Evolutionary conservation across 371 early-diverging fungal genomes (phyloP).

Genomic region (Massospora cicadina): DNA sequence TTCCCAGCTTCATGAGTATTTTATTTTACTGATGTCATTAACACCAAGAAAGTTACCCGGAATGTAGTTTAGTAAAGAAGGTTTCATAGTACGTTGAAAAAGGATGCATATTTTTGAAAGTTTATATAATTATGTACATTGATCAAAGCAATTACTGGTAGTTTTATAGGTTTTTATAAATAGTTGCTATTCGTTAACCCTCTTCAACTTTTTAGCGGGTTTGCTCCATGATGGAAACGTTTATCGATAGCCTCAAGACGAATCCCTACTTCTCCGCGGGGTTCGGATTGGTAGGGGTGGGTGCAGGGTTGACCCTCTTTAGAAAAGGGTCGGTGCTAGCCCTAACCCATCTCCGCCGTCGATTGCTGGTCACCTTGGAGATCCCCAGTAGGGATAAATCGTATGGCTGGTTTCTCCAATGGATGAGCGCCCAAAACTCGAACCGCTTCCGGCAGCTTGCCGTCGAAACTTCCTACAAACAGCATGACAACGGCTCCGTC

Average conservation of each 20-base stretch:
- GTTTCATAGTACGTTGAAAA: no score
- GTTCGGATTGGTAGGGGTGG: slow-evolving; percentile 81
- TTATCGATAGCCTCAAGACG: slow-evolving; percentile 19
- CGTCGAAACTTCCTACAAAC: slow-evolving; percentile 71
- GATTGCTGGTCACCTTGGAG: slow-evolving; percentile 76
- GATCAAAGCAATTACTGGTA: no score
- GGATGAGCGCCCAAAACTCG: slow-evolving; percentile 57
- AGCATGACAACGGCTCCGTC: slow-evolving; percentile 81
- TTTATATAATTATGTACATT: no score
- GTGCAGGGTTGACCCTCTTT: slow-evolving; percentile 63
- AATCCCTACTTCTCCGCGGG: slow-evolving; percentile 93
- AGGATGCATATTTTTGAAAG: no score
- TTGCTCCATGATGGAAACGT: slow-evolving; percentile 8
- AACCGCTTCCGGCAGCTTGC: slow-evolving; percentile 49
- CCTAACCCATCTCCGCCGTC: slow-evolving; percentile 46
- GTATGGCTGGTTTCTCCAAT: slow-evolving; percentile 85
- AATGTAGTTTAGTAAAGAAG: no score
- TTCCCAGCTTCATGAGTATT: no score
- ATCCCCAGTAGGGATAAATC: slow-evolving; percentile 85
- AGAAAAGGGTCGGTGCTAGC: slow-evolving; percentile 49
- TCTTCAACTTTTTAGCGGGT: no score
- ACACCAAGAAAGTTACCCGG: no score
- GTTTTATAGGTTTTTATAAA: no score
- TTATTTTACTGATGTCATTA: no score
- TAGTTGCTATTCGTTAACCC: no score